Conservation (phyloP, 352 stramenopile genomes). For the Phytophthora kernoviae region DNA sequence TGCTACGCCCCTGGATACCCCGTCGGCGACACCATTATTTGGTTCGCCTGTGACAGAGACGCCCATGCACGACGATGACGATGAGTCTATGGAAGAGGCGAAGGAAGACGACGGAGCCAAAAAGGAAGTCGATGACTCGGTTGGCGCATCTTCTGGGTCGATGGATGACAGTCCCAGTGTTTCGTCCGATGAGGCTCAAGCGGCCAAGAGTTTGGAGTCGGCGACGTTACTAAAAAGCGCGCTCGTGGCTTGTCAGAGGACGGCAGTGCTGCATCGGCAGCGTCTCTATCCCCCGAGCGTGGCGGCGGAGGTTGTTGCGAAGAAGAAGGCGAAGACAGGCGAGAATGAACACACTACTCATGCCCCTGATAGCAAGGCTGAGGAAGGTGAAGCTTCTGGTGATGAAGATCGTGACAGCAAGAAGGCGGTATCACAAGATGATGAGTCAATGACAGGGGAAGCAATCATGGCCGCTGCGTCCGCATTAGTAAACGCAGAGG, state of each 20-base stretch:
- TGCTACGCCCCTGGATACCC: slow-evolving; percentile 69
- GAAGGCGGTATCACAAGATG: slow-evolving; percentile 13
- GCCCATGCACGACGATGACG: slow-evolving; percentile 45
- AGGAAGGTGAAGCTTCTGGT: slow-evolving; percentile 30
- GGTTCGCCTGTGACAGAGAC: slow-evolving; percentile 62
- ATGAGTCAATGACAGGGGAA: slow-evolving; percentile 35
- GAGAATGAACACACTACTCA: slow-evolving; percentile 33
- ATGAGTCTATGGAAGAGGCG: slow-evolving; percentile 39
- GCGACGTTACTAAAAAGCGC: slow-evolving; percentile 65
- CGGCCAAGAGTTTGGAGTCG: slow-evolving; percentile 32
- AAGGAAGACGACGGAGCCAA: slow-evolving; percentile 42
- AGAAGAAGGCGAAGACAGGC: slow-evolving; percentile 42
- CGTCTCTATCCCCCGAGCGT: slow-evolving; percentile 8
- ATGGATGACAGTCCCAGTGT: slow-evolving; percentile 48
- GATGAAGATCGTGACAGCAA: slow-evolving; percentile 17
- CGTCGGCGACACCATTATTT: slow-evolving; percentile 71
- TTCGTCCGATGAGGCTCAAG: slow-evolving; percentile 46
- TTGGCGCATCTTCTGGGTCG: slow-evolving; percentile 37
- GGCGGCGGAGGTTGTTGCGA: slow-evolving; percentile 14
- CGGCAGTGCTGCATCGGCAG: slow-evolving; percentile 14
- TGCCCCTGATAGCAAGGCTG: slow-evolving; percentile 9
- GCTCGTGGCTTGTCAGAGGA: slow-evolving; percentile 35
- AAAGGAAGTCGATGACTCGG: slow-evolving; percentile 37
- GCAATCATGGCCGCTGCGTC: slow-evolving; percentile 6
- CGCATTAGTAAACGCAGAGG: slow-evolving; percentile 4